Conservation (phyloP, 1,284 basidiomycete genomes). For the Cryptococcus sp. region DNA sequence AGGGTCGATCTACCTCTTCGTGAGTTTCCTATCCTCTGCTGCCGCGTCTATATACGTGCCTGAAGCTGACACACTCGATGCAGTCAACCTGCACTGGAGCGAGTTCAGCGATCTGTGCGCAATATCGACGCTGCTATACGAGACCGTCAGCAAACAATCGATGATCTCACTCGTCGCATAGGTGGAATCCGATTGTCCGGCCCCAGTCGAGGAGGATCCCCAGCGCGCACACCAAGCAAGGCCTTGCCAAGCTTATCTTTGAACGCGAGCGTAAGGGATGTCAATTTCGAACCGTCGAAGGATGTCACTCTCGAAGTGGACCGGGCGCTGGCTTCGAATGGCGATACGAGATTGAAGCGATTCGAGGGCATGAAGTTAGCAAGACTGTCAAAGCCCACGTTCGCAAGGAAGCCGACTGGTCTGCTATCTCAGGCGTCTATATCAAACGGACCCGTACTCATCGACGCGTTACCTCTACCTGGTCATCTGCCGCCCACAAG, state of each 20-base stretch:
- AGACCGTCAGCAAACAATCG: constrained; percentile 52
- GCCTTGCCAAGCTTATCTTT: neutral
- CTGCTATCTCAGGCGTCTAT: neutral
- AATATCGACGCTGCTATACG: constrained; percentile 55
- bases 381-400: constrained; percentile 7
- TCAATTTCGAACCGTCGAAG: constrained; percentile 15
- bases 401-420: neutral
- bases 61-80: constrained; percentile 7
- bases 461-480: constrained; percentile 23
- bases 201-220: constrained; percentile 10
- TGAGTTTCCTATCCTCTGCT: constrained; percentile 14
- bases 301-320: constrained; percentile 15
- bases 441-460: constrained; percentile 16
- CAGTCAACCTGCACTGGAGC: constrained; percentile 54
- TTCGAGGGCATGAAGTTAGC: constrained; percentile 13
- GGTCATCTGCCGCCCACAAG: constrained; percentile 6
- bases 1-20: constrained; percentile 11
- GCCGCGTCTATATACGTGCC: neutral
- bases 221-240: constrained; percentile 4
- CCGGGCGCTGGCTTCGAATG: neutral
- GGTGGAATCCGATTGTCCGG: constrained; percentile 34
- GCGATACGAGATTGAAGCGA: constrained; percentile 1
- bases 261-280: neutral
- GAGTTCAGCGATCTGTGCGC: constrained; percentile 55
- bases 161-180: constrained; percentile 54